These are phyloP conservation scores for Sporisorium graminicola DNA, from an alignment of 1,284 basidiomycete genomes.

Conservation along the genomic window DNA sequence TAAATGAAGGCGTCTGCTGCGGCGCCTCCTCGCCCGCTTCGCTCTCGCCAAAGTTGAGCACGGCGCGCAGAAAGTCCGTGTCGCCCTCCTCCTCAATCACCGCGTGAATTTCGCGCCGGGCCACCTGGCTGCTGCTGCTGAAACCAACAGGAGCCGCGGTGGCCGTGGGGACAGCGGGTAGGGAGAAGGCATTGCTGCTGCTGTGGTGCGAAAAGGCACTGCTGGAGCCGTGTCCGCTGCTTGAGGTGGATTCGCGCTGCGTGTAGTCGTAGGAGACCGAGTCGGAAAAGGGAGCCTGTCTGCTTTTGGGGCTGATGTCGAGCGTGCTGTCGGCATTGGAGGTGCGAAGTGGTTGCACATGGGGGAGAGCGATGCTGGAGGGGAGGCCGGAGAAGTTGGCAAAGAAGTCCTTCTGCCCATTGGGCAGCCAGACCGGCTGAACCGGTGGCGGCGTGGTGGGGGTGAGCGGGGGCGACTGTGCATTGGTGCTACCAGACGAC, in stretches of 20 bases:
- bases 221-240: slow-evolving; percentile 9
- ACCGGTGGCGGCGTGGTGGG: slow-evolving; percentile 41
- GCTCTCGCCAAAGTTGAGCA: slow-evolving; percentile 50
- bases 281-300: slow-evolving; percentile 13
- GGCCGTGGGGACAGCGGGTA: slow-evolving; percentile 10
- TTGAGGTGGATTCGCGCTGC: neutral
- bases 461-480: slow-evolving; percentile 43
- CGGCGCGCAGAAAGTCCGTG: slow-evolving; percentile 56
- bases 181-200: slow-evolving; percentile 3
- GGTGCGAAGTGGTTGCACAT: neutral
- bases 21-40: neutral
- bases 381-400: slow-evolving; percentile 25
- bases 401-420: slow-evolving; percentile 51
- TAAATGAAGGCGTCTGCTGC: slow-evolving; percentile 14
- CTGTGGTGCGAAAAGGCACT: slow-evolving; percentile 10
- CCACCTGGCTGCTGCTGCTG: slow-evolving; percentile 7
- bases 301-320: slow-evolving; percentile 26
- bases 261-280: slow-evolving; percentile 1
- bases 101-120: slow-evolving; percentile 24
- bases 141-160: neutral
- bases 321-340: neutral
- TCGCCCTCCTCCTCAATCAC: slow-evolving; percentile 49
- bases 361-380: slow-evolving; percentile 5
- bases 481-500: slow-evolving; percentile 27
- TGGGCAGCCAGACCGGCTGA: slow-evolving; percentile 40